Evolutionary conservation across 208 protist species (phyloP).

Genomic region (Leishmania tarentolae): DNA sequence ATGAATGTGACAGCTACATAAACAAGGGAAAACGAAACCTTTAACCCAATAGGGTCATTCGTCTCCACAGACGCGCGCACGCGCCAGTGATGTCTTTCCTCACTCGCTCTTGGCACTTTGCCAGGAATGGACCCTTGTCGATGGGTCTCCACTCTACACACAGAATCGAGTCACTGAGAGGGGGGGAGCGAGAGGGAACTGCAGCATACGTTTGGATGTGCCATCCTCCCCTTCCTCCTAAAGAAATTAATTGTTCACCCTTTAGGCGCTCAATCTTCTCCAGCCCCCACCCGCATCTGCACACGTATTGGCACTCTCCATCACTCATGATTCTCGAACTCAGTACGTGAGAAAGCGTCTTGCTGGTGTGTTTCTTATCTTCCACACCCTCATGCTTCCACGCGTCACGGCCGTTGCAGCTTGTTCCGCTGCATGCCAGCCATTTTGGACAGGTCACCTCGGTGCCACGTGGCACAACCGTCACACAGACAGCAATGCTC

Average conservation of each 20-base stretch:
- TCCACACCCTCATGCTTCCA: background rate
- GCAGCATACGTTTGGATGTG: background rate
- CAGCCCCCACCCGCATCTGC: background rate
- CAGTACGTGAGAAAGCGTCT: background rate
- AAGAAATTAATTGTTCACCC: background rate
- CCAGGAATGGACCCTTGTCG: background rate
- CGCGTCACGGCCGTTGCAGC: background rate
- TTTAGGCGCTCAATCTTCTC: background rate
- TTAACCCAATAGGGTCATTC: background rate
- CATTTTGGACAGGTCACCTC: constrained; percentile 1
- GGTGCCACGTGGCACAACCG: background rate
- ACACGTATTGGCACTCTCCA: background rate
- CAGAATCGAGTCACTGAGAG: background rate
- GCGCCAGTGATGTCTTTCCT: background rate
- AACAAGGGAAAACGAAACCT: background rate
- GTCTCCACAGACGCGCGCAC: background rate
- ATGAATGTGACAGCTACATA: background rate
- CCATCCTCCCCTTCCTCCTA: background rate
- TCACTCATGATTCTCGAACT: background rate
- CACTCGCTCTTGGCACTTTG: background rate
- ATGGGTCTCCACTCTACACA: background rate
- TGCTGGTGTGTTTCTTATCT: background rate
- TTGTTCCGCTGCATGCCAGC: constrained; percentile 9
- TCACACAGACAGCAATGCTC: background rate
- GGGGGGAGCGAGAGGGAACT: background rate